Base-by-base conservation (phyloP, 495 filamentous ascomycete species). In the Lindgomyces ingoldianus region DNA sequence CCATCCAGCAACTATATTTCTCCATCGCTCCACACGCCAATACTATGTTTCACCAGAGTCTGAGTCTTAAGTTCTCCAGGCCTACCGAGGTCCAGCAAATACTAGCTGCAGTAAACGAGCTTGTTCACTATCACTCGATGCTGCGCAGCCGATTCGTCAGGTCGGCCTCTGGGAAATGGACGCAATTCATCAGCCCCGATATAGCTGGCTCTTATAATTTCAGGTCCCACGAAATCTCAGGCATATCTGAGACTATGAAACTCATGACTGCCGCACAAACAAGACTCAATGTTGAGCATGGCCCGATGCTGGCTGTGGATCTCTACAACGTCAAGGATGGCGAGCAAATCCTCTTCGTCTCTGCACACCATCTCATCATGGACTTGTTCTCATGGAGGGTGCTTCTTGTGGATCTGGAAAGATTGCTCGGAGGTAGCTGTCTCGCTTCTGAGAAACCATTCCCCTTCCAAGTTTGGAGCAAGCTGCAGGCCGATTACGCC, bases 11-110 rank as follows among this genome's bases (percentile, higher is more conserved):
- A 36, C 45, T 64, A 25, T 64, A 29, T 26, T 49, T 64, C 29
- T 29, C 30, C 16, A 21, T 26, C n/a, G 4, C n/a, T 25, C 10
- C 4, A 2, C 18, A 50, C 19, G 81, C 81, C 0, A 25, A 39
- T 18, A 49, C 44, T 36, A 19, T 39, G n/a, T 19, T 39, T 41
- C 58, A 64, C 30, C 61, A 64, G 25, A 64, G 61, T 29, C 59
- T 64, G 41, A 58, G 47, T 22, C 58, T 59, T 27, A 64, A 39
- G 33, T 26, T 18, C 26, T n/a, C 39, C 9, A 49, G 49, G 4
- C 1, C 21, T 16, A 42, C 25, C 25, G 4, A 58, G 46, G 22
- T 33, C 25, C 4, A 58, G 2, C 24, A 47, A 18, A n/a, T 11
- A 21, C n/a, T n/a, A n/a, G n/a, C n/a, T n/a, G 61, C 61, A 14